phyloP scores from a whole-genome alignment of 1,139 yeast genomes.

The Suhomyces taliae region DNA sequence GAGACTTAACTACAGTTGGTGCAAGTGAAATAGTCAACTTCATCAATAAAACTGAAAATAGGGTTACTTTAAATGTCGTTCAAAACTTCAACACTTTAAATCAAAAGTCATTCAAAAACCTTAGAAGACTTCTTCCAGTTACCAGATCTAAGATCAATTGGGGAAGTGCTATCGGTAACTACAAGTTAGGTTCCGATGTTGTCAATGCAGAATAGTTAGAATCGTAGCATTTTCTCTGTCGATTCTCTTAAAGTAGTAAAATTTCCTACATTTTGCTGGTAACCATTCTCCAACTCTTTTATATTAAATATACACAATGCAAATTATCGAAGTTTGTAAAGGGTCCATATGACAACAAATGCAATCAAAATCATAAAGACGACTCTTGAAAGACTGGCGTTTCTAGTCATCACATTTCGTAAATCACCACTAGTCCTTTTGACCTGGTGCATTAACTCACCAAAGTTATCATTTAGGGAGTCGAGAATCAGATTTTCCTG shows the following conservation, averaged over 20 bases:
- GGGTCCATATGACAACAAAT: slow-evolving; percentile 67
- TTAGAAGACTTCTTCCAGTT: slow-evolving; percentile 89
- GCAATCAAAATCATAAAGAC: slow-evolving; percentile 52
- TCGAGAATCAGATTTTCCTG: slow-evolving; percentile 50
- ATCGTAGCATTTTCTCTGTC: neutral
- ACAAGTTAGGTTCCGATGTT: slow-evolving; percentile 85
- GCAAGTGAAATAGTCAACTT: slow-evolving; percentile 45
- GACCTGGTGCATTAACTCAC: slow-evolving; percentile 58
- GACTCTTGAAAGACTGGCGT: slow-evolving; percentile 42
- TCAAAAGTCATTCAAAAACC: slow-evolving; percentile 75
- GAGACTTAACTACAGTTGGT: slow-evolving; percentile 13
- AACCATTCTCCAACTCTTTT: neutral
- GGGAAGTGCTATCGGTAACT: slow-evolving; percentile 92
- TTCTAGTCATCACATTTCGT: slow-evolving; percentile 48
- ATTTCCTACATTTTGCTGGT: neutral
- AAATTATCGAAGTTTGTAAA: slow-evolving; percentile 40
- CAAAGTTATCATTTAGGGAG: slow-evolving; percentile 58
- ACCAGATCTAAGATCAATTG: slow-evolving; percentile 90
- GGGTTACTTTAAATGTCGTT: slow-evolving; percentile 60
- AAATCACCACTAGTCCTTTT: slow-evolving; percentile 68
- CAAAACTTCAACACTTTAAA: slow-evolving; percentile 70
- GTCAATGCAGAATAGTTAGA: slow-evolving; percentile 28
- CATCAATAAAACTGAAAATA: slow-evolving; percentile 61
- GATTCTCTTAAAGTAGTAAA: neutral
- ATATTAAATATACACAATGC: slow-evolving; percentile 1